These are phyloP conservation scores for Yarrowia sp. DNA, from an alignment of 805 yeast genomes.

Conservation along the genomic window DNA sequence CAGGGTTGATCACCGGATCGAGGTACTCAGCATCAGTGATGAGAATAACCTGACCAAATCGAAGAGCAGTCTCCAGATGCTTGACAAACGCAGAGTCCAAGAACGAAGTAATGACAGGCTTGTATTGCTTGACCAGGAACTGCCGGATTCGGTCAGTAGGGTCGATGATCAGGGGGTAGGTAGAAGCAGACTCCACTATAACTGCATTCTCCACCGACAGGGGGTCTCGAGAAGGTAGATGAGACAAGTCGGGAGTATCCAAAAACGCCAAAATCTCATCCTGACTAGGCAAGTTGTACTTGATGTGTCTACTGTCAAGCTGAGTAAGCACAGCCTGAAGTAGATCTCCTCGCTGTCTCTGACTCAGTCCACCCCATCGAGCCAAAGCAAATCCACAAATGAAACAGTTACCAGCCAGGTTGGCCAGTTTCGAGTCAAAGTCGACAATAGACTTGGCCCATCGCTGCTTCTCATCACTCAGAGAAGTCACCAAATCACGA, in stretches of 20 bases:
- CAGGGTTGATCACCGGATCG: constrained; percentile 73
- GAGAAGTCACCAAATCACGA: constrained; percentile 62
- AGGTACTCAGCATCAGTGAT: constrained; percentile 80
- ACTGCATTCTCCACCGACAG: constrained; percentile 68
- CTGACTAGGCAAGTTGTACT: constrained; percentile 52
- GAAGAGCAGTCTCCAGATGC: constrained; percentile 76
- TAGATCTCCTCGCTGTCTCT: constrained; percentile 52
- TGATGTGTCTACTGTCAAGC: constrained; percentile 44
- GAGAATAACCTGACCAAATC: constrained; percentile 80
- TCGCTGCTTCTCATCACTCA: constrained; percentile 71
- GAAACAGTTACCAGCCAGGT: constrained; percentile 69
- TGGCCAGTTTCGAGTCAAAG: constrained; percentile 57
- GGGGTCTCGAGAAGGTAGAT: constrained; percentile 60
- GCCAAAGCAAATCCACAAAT: constrained; percentile 66
- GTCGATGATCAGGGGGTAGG: constrained; percentile 71
- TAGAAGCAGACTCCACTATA: constrained; percentile 54
- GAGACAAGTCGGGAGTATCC: constrained; percentile 50
- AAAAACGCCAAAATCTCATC: constrained; percentile 60
- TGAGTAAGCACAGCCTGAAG: constrained; percentile 51
- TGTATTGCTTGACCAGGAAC: constrained; percentile 51
- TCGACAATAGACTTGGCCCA: constrained; percentile 70
- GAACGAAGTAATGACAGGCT: constrained; percentile 67
- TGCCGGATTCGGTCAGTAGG: constrained; percentile 62
- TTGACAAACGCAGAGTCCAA: constrained; percentile 69
- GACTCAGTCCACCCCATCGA: constrained; percentile 67